Conservation (phyloP, 768 basidiomycete genomes). For the Psilocybe sp. region DNA sequence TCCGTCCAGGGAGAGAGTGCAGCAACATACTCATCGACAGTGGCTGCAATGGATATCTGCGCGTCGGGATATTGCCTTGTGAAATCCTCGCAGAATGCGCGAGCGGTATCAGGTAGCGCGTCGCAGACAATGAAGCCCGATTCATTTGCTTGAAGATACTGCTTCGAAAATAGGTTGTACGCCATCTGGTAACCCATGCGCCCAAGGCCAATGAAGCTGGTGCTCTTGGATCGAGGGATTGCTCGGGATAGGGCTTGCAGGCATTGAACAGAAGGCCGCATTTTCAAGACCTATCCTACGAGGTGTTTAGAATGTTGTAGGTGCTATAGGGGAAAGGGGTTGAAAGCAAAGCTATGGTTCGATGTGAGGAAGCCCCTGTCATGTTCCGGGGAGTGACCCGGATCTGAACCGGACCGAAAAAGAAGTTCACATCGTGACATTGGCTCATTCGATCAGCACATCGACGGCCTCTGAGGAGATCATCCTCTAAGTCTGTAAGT, state of each 20-base stretch:
- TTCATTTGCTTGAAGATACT: constrained; percentile 48
- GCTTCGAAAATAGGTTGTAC: constrained; percentile 79
- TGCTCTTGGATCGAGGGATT: constrained; percentile 42
- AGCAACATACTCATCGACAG: constrained; percentile 70
- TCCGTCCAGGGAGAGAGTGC: too few species aligned
- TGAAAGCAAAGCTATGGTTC: too few species aligned
- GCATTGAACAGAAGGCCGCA: constrained; percentile 49
- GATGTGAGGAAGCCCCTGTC: too few species aligned
- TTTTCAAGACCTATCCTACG: constrained; percentile 19
- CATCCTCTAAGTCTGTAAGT: too few species aligned
- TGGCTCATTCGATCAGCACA: too few species aligned
- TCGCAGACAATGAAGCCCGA: constrained; percentile 78
- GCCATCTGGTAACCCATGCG: constrained; percentile 90
- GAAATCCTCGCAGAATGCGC: constrained; percentile 56
- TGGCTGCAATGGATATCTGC: constrained; percentile 52
- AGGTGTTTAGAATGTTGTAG: too few species aligned
- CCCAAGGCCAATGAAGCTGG: constrained; percentile 84
- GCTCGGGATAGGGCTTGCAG: constrained; percentile 37
- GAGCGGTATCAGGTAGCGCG: constrained; percentile 56
- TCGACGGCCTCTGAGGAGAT: too few species aligned
- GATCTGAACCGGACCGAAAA: too few species aligned
- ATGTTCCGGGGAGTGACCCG: too few species aligned
- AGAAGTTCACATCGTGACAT: too few species aligned
- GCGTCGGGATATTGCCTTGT: constrained; percentile 55
- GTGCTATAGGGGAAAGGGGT: too few species aligned